Base-by-base conservation (phyloP, 2,329 filamentous ascomycete genomes). In the Colletotrichum somersetense region DNA sequence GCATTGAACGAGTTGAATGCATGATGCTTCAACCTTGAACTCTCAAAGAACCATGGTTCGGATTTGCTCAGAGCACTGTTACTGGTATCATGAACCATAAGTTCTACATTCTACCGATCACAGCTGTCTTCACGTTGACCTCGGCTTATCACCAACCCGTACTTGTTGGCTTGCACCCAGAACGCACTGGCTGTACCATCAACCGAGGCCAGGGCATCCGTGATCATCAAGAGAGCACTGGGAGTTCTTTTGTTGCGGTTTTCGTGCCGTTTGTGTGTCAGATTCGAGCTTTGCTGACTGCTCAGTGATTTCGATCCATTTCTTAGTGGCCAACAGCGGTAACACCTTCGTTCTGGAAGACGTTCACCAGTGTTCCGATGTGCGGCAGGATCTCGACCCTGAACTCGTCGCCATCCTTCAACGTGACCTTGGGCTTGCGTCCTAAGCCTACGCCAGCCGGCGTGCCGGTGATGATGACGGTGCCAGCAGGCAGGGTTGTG, bases 391-490 rank as follows among this genome's bases (percentile, higher is more conserved):
- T 81, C 77, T 85, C 83, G 1, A 86, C 83, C 2, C 78, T 78
- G 48, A 84, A 85, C 75, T 84, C 80, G 35, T 84, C 83, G 0
- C 82, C 82, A 6, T 81, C 78, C 11, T 78, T 75, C 10, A 85
- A 75, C 33, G 80, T 79, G 53, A 81, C 79, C 72, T 81, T 80
- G 33, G 82, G 82, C 48, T 78, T 80, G 58, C 77, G 80, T 0
- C 80, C 80, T 62, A 81, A 79, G 5, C 83, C 83, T 1, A 85
- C 81, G 10, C 83, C 83, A 0, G 83, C 81, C 1, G 83, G 83
- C 1, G 82, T 85, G 3, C 83, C 84, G 1, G 83, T 85, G 66
- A 85, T 81, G 61, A 85, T 85, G 18, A 84, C 76, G 0, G 81
- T 85, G 0, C 83, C 83, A 1, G 78, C 75, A 2, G 77, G 81